Evolutionary conservation across 2,329 filamentous ascomycete genomes (phyloP), one percentile per base, ranked within the genome.

Genomic region (Niveomyces coronatus): DNA sequence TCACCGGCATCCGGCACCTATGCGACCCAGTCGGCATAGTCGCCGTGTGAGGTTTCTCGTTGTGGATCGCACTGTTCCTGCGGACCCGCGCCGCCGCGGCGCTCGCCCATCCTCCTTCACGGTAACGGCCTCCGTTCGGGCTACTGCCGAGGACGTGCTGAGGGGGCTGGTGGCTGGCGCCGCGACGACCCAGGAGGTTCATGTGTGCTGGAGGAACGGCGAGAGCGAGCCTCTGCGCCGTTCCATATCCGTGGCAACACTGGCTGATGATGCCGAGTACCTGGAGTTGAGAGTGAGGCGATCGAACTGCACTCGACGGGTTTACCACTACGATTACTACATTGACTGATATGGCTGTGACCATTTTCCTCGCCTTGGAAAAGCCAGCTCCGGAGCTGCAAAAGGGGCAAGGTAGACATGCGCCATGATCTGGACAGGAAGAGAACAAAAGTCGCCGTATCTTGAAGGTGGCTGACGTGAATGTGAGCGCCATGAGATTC

Each of bases 101-200:
- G 11, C 30, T 10, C 19, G 17, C 9, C 11, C 27, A 9, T 24
- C n/a, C 27, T 30, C 18, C 17, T 8, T 37, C 15, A n/a, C 3
- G 4, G 27, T 24, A 11, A 30, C 16, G n/a, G n/a, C n/a, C n/a
- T n/a, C n/a, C 17, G 18, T 27, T 28, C 18, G 31, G 16, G n/a
- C 30, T 9, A 16, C 23, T 5, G 22, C 37, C 31, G 37, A 39
- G 23, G 31, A 39, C 2, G 22, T 39, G 10, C 22, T 39, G 11
- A 31, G 16, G 5, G 5, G 9, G 6, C 16, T 39, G 14, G 24
- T 28, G 10, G 18, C 23, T n/a, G 31, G 34, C 5, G 3, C 16
- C 3, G 6, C 22, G 14, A 6, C 8, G 14, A 6, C 8, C 11
- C 29, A 35, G 16, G 31, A 29, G 15, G 24, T 39, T 16, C 17